Percentiles rank a stretch among this genome's conserved stretches.
These are phyloP conservation scores for Blastocystis sp. DNA, from an alignment of 352 stramenopile genomes.

Conservation along the genomic window DNA sequence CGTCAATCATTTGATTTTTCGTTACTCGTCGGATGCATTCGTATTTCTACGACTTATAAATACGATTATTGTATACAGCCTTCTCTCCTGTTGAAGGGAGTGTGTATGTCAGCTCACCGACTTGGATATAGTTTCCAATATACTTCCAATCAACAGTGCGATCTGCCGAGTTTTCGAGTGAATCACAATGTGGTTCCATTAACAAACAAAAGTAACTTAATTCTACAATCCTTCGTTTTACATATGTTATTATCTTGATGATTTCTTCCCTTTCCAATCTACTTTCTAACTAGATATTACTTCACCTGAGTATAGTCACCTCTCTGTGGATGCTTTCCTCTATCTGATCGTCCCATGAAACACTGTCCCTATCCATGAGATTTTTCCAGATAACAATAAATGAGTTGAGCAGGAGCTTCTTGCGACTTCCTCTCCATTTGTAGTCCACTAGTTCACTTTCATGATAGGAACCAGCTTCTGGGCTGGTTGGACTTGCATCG, in stretches of 20 bases:
- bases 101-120: constrained; percentile 7
- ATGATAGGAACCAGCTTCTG: background rate
- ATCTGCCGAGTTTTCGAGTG: background rate
- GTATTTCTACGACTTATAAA: background rate
- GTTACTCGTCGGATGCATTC: constrained; percentile 30
- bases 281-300: background rate
- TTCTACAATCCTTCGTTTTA: background rate
- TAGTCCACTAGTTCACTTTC: background rate
- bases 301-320: background rate
- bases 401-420: background rate
- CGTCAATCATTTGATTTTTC: constrained; percentile 42
- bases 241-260: background rate
- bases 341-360: background rate
- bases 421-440: constrained; percentile 22
- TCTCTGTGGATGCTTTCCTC: constrained; percentile 17
- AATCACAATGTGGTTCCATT: background rate
- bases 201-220: constrained; percentile 42
- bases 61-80: background rate
- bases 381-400: constrained; percentile 9
- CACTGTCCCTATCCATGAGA: background rate
- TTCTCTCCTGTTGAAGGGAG: background rate
- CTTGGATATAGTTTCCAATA: background rate
- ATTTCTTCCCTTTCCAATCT: background rate
- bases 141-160: constrained; percentile 38
- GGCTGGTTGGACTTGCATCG: background rate